Evolutionary conservation across 768 basidiomycete species (phyloP).

Genomic region (Termitomyces sp.): DNA sequence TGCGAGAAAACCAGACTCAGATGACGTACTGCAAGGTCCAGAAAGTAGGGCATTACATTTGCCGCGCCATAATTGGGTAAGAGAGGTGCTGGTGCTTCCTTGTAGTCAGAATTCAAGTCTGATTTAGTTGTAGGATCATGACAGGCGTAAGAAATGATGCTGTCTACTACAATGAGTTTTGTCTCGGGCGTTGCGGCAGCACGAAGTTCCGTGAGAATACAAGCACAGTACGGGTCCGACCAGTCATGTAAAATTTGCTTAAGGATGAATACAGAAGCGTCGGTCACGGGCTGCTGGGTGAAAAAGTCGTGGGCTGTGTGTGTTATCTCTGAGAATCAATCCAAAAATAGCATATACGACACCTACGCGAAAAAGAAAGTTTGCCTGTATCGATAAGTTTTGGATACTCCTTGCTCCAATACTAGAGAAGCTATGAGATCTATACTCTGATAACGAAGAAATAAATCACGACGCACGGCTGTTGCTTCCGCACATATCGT

Average conservation of each 20-base stretch:
- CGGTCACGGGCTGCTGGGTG: slow-evolving; percentile 25
- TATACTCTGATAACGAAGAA: neutral
- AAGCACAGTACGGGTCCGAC: no score
- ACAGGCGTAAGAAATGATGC: no score
- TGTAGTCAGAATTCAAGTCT: no score
- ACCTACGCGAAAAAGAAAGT: slow-evolving; percentile 5
- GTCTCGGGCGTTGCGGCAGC: no score
- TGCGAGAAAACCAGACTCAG: neutral
- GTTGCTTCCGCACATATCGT: slow-evolving; percentile 13
- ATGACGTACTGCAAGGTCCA: slow-evolving; percentile 2
- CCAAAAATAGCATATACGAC: neutral
- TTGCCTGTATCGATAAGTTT: slow-evolving; percentile 2
- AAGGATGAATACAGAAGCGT: slow-evolving; percentile 32
- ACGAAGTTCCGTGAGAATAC: no score
- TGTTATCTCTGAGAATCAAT: neutral
- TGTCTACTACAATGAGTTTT: no score
- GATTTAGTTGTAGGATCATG: no score
- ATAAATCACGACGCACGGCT: neutral
- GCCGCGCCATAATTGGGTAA: neutral
- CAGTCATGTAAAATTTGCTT: slow-evolving; percentile 26
- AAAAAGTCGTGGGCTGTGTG: slow-evolving; percentile 35
- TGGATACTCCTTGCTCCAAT: slow-evolving; percentile 4
- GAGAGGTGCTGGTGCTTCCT: slow-evolving; percentile 4
- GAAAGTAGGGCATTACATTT: neutral
- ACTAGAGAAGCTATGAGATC: slow-evolving; percentile 1